These are phyloP conservation scores for Aureobasidium subglaciale DNA, from an alignment of 2,329 filamentous ascomycete species.

Conservation along the genomic window DNA sequence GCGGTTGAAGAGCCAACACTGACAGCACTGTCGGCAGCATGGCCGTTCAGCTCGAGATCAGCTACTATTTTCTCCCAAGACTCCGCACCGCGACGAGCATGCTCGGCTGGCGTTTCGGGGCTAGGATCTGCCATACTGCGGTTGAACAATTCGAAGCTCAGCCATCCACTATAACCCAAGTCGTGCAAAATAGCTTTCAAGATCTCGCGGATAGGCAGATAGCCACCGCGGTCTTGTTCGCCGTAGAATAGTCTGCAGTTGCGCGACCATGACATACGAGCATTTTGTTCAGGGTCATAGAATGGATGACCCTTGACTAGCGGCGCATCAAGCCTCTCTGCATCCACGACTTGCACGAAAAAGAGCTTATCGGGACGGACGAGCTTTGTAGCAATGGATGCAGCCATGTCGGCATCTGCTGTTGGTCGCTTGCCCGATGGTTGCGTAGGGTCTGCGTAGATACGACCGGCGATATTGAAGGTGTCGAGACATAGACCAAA, in stretches of 20 bases:
- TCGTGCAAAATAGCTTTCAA: conserved; percentile 55
- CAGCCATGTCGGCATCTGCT: conserved; percentile 27
- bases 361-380: conserved; percentile 51
- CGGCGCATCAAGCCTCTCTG: conserved; percentile 53
- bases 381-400: not conserved
- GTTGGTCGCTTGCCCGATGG: conserved; percentile 15
- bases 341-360: conserved; percentile 72
- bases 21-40: conserved; percentile 1
- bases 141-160: conserved; percentile 66
- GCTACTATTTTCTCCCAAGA: conserved; percentile 41
- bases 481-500: conserved; percentile 21
- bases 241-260: conserved; percentile 66
- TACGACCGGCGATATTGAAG: conserved; percentile 20
- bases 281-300: conserved; percentile 49
- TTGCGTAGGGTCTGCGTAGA: conserved; percentile 19
- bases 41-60: conserved; percentile 3
- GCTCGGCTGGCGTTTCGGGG: conserved; percentile 46
- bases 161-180: conserved; percentile 60
- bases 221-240: conserved; percentile 49
- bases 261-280: conserved; percentile 66
- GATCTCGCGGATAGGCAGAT: conserved; percentile 59
- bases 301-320: conserved; percentile 50
- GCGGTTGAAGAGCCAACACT: not conserved
- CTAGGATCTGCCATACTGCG: conserved; percentile 49
- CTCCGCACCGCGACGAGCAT: conserved; percentile 39